Percentiles rank a stretch among this genome's conserved stretches.
phyloP scores from a whole-genome alignment of 768 basidiomycete species.

The Podaxis carcinomalis region DNA sequence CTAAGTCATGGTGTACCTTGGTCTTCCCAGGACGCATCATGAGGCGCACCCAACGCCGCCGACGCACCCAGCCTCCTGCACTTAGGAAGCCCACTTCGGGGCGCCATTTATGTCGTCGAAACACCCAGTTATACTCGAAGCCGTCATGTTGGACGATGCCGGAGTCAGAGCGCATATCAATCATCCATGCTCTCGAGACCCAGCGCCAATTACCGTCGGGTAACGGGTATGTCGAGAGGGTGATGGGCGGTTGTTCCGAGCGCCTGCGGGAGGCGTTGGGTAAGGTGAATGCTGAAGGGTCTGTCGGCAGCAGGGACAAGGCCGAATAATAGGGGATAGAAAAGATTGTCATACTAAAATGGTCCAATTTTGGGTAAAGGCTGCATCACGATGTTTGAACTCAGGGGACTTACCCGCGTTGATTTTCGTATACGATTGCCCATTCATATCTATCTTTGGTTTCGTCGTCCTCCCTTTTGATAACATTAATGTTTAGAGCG shows the following conservation, averaged over 20 bases:
- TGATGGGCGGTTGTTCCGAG: conserved; percentile 48
- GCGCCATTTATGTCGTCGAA: conserved; percentile 64
- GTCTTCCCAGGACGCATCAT: conserved; percentile 65
- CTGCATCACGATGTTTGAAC: background rate
- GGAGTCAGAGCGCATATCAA: conserved; percentile 77
- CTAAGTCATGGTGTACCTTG: conserved; percentile 11
- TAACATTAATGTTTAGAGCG: conserved; percentile 24
- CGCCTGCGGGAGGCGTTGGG: conserved; percentile 38
- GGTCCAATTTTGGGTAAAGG: background rate
- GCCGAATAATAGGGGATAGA: conserved; percentile 71
- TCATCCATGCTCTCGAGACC: conserved; percentile 81
- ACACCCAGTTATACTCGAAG: conserved; percentile 83
- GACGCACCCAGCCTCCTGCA: conserved; percentile 69
- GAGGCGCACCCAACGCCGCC: conserved; percentile 78
- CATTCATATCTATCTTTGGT: conserved; percentile 61
- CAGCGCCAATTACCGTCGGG: conserved; percentile 81
- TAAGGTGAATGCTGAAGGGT: conserved; percentile 71
- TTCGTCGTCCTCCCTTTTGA: conserved; percentile 19
- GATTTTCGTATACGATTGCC: conserved; percentile 81
- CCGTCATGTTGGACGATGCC: conserved; percentile 80
- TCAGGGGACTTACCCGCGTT: conserved; percentile 57
- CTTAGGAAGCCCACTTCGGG: conserved; percentile 54
- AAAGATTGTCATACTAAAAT: conserved; percentile 55
- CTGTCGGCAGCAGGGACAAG: conserved; percentile 62
- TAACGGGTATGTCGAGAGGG: conserved; percentile 61